A percentile compares a stretch with the other conserved stretches of the same genome.
These are phyloP conservation scores for Carex pumila DNA, from an alignment of 176 grass and related monocot species.

Conservation along the genomic window DNA sequence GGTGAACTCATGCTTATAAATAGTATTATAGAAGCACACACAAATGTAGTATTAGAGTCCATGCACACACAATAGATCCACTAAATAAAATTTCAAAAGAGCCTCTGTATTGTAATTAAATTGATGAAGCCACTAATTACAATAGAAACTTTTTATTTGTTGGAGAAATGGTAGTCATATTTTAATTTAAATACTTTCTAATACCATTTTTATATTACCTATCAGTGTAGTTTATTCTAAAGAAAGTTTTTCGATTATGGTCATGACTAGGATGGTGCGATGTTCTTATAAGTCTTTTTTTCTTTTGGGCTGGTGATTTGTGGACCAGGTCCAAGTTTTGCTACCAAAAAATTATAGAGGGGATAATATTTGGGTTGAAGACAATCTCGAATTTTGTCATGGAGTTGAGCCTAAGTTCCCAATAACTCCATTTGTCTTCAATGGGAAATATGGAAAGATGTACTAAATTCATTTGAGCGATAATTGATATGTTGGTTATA, in stretches of 20 bases:
- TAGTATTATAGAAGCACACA: background rate
- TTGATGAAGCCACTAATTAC: background rate
- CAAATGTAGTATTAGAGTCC: background rate
- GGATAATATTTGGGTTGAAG: background rate
- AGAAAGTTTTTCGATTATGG: background rate
- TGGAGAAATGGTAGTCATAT: background rate
- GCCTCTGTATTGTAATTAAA: background rate
- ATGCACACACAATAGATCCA: background rate
- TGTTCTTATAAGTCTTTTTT: background rate
- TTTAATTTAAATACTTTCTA: background rate
- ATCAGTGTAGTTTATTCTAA: background rate
- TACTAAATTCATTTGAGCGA: background rate
- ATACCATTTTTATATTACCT: background rate
- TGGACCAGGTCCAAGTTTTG: background rate
- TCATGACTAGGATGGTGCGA: background rate
- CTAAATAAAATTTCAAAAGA: background rate
- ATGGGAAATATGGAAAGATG: background rate
- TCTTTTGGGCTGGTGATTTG: background rate
- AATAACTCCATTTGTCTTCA: background rate
- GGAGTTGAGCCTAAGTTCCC: background rate
- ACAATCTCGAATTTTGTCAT: background rate
- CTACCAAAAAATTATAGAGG: background rate
- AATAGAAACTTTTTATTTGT: background rate
- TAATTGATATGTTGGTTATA: background rate
- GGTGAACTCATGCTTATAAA: slow-evolving; percentile 31